Percentiles rank a stretch among this genome's conserved stretches.
These are phyloP conservation scores for Stipa capillata DNA, from an alignment of 176 grass and related monocot genomes.

Conservation along the genomic window DNA sequence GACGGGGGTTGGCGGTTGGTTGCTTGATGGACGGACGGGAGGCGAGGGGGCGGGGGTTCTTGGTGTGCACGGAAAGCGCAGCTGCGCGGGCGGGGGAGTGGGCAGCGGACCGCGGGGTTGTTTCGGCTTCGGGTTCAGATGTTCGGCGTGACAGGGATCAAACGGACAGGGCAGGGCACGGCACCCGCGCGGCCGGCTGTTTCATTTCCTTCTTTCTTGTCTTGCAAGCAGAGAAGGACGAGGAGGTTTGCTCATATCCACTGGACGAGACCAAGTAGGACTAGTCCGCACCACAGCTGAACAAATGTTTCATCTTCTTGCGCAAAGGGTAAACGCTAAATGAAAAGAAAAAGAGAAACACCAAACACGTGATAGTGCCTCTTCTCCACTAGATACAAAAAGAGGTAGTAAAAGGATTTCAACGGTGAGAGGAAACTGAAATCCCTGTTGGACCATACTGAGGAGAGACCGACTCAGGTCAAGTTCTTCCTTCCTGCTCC, in stretches of 20 bases:
- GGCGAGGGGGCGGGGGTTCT: neutral
- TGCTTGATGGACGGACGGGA: neutral
- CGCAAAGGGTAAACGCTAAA: too few relatives aligned
- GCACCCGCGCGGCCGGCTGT: neutral
- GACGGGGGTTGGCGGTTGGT: neutral
- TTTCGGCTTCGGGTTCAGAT: neutral
- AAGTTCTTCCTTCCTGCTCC: too few relatives aligned
- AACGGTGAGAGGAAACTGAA: too few relatives aligned
- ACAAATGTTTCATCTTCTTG: too few relatives aligned
- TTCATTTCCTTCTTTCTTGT: conserved; percentile 19
- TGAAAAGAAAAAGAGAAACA: too few relatives aligned
- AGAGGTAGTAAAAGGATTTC: too few relatives aligned
- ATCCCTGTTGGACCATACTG: too few relatives aligned
- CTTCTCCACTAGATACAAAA: too few relatives aligned
- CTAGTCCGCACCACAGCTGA: too few relatives aligned
- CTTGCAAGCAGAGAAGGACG: conserved; percentile 3
- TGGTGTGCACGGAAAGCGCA: conserved; percentile 27
- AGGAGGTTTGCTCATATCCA: neutral
- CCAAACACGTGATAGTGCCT: too few relatives aligned
- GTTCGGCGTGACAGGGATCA: conserved; percentile 20
- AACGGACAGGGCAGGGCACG: neutral
- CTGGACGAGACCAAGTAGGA: neutral
- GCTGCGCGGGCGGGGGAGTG: neutral
- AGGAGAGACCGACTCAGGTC: too few relatives aligned
- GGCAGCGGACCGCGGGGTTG: neutral